phyloP scores from a whole-genome alignment of 768 basidiomycete species.

The Psilocybe tampanensis region DNA sequence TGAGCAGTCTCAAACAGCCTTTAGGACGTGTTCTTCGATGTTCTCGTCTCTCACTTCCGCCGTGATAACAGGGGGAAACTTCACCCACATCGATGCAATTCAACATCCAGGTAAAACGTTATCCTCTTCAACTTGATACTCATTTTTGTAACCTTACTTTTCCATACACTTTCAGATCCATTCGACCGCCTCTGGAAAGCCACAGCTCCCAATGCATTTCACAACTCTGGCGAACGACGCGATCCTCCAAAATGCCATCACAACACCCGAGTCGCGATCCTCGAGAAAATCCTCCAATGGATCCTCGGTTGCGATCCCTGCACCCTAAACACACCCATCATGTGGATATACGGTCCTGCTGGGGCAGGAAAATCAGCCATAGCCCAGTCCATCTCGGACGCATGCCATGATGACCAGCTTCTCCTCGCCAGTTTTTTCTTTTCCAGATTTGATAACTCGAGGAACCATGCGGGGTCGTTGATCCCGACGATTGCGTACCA shows the following conservation, averaged over 20 bases:
- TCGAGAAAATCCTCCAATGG: constrained; percentile 11
- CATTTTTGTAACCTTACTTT: background rate
- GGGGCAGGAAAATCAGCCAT: constrained; percentile 18
- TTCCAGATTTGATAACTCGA: background rate
- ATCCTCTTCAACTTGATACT: background rate
- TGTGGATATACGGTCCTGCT: constrained; percentile 19
- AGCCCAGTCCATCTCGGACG: constrained; percentile 9
- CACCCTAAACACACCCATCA: background rate
- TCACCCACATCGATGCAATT: background rate
- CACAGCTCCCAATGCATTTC: constrained; percentile 6
- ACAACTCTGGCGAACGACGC: constrained; percentile 10
- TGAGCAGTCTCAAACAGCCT: too few relatives aligned
- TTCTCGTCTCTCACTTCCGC: background rate
- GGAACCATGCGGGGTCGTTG: background rate
- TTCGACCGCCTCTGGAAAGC: background rate
- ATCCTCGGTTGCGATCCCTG: background rate
- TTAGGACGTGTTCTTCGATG: background rate
- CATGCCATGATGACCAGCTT: background rate
- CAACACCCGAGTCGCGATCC: constrained; percentile 9
- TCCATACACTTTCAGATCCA: background rate
- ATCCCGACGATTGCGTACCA: constrained; percentile 10
- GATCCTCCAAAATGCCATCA: constrained; percentile 15
- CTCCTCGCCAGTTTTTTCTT: constrained; percentile 13
- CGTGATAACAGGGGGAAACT: background rate
- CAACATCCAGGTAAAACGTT: background rate